phyloP scores from a whole-genome alignment of 805 yeast genomes.

The Pichia exigua region DNA sequence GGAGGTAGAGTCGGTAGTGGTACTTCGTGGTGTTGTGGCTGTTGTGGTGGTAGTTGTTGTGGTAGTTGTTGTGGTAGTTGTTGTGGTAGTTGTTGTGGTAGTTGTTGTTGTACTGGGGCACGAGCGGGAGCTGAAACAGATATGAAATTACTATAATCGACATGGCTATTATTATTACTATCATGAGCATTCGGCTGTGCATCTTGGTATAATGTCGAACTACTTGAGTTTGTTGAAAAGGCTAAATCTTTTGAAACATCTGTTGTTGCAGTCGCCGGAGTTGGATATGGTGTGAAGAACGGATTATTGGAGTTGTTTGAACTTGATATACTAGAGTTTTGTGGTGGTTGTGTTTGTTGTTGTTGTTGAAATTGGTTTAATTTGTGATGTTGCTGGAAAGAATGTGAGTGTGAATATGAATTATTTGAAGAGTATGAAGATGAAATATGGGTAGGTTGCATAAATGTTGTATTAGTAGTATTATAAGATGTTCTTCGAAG shows the following conservation, averaged over 20 bases:
- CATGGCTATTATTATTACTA: neutral
- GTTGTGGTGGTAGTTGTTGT: neutral
- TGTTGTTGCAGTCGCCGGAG: slow-evolving; percentile 48
- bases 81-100: slow-evolving; percentile 2
- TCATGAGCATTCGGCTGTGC: slow-evolving; percentile 17
- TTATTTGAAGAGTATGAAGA: neutral
- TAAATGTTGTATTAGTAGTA: neutral
- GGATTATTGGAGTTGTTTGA: slow-evolving; percentile 3
- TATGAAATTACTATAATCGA: slow-evolving; percentile 3
- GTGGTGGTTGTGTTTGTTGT: neutral
- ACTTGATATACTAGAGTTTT: slow-evolving; percentile 1
- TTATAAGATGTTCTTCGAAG: slow-evolving; percentile 3
- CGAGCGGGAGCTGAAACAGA: slow-evolving; percentile 16
- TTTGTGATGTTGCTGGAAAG: slow-evolving; percentile 9
- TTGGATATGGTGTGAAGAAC: slow-evolving; percentile 31
- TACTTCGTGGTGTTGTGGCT: slow-evolving; percentile 10
- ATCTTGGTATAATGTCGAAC: slow-evolving; percentile 27
- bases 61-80: slow-evolving; percentile 1
- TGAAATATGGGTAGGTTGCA: neutral
- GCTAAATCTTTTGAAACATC: slow-evolving; percentile 43
- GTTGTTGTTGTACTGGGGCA: neutral
- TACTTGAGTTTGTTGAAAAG: slow-evolving; percentile 30
- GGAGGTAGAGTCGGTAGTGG: neutral
- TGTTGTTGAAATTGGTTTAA: slow-evolving; percentile 7
- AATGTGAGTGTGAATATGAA: neutral